Evolutionary conservation across 345 rosid species (phyloP), one percentile per base, ranked within the genome.

Genomic region (Citrus glauca): DNA sequence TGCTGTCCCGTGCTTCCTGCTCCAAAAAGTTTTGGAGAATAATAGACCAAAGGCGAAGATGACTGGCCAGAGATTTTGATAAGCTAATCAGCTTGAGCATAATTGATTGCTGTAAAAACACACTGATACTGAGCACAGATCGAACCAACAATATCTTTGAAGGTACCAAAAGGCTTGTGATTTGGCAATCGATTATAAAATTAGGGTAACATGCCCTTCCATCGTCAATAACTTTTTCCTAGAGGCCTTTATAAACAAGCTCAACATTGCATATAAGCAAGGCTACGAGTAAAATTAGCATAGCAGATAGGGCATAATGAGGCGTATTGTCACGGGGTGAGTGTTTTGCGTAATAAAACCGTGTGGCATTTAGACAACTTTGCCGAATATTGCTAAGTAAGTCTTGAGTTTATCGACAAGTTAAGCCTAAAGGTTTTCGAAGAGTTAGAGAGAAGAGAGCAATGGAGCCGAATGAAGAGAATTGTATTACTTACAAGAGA

Each of bases 231-330:
- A 35, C 42, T 0, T 37, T 35, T 56, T 28, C 73, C 63, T 27
- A 40, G n/a, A 45, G 8, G 6, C 81, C 72, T 25, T 56, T 27
- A 28, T 24, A 40, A 24, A 28, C 60, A 13, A 71, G 69, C 75
- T 81, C 73, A 56, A 11, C 25, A n/a, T 76, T 24, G 38, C 77
- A 65, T 13, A 71, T 24, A 10, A 64, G 1, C 35, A 65, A 27
- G 38, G 75, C 77, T 24, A 17, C 45, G 0, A 57, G 57, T 27
- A 74, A 76, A 6, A 64, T 56, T 7, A 81, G 24, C 80, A 77
- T 17, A 9, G 24, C 10, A 48, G 48, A 5, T 24, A 81, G 62
- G 48, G 28, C 70, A 17, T 33, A 67, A 5, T 14, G 55, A 32
- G 83, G 71, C 62, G 32, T 28, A 28, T 28, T 28, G 30, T 28